Conservation (phyloP, 2,329 filamentous ascomycete species). For the Colletotrichum tropicicola region DNA sequence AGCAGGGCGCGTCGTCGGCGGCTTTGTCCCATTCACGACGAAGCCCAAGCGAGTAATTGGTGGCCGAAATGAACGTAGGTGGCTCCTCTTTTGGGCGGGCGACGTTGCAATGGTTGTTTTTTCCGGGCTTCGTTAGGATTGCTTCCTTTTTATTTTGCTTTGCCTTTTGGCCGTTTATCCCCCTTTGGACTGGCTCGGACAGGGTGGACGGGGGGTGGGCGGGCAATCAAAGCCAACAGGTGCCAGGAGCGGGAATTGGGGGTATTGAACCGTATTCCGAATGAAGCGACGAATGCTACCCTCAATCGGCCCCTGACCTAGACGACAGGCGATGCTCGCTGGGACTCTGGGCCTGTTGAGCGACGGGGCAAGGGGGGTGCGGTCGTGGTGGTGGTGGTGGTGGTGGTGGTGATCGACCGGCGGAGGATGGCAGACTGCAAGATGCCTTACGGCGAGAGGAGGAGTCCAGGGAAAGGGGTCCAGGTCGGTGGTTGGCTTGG, state of each 20-base stretch:
- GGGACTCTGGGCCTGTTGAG: too few species aligned
- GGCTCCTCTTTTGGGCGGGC: neutral
- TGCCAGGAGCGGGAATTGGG: conserved; percentile 11
- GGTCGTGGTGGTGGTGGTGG: neutral
- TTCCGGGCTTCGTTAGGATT: neutral
- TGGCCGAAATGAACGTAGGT: conserved; percentile 13
- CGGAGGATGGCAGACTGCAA: neutral
- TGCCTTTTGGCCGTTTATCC: conserved; percentile 3
- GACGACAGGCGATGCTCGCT: too few species aligned
- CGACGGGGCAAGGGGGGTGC: too few species aligned
- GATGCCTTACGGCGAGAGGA: neutral
- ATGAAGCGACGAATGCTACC: conserved; percentile 19
- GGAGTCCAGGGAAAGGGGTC: neutral
- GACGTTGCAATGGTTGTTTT: conserved; percentile 15
- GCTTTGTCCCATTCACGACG: conserved; percentile 19
- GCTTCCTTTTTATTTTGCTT: conserved; percentile 18
- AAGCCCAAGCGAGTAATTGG: conserved; percentile 19
- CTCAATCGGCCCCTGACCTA: conserved; percentile 26
- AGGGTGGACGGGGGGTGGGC: neutral
- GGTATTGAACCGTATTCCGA: conserved; percentile 3
- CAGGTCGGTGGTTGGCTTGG: neutral
- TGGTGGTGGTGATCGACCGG: neutral
- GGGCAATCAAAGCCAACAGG: conserved; percentile 3
- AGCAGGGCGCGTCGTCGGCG: too few species aligned
- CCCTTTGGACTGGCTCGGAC: conserved; percentile 7